Base-by-base conservation (phyloP, 176 grass and related monocot genomes). In the Bromus sterilis region DNA sequence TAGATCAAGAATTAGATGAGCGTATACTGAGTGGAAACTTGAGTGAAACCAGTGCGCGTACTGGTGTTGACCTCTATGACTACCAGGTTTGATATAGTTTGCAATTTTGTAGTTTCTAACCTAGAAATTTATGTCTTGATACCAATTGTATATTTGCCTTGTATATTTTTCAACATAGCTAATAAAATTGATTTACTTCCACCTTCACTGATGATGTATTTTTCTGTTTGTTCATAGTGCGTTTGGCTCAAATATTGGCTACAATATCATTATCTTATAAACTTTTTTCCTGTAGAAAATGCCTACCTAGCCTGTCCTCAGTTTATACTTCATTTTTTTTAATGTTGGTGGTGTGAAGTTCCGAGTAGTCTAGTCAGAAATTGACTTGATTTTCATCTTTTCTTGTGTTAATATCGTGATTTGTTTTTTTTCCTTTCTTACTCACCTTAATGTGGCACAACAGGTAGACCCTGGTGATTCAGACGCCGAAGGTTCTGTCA, bases 41-140 rank as follows among this genome's bases (percentile, higher is more conserved):
- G 71, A 99, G 91, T 84, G 97, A 96, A 88, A 99, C 80, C 66
- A 99, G 93, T 72, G 91, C 85, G 55, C 87, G 85, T 72, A 84
- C 83, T 93, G 87, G 78, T 74, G 81, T 78, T 30, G 91, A 96
- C 11, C 85, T 96, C 26, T 92, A 91, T 87, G 87, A 85, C 44
- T 91, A 87, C 89, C 93, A 97, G 94, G 94, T 97, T 76, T 91
- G 66, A 66, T 91, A 64, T 86, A 42, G 11, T 88, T 76, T 75
- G 6, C 59, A 75, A 26, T 37, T 66, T 7, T 73, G 33, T 56
- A 84, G 25, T 67, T 66, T 82, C 46, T 82, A 14, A 35, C 81
- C 15, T 66, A 23, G 26, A 56, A 63, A 69, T 51, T 80, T 73
- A 11, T 59, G 10, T 59, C 49, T 16, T 28, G 10, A 30, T 53